These are phyloP conservation scores for Saccharomycopsis sp. DNA, from an alignment of 805 yeast species.

Conservation along the genomic window DNA sequence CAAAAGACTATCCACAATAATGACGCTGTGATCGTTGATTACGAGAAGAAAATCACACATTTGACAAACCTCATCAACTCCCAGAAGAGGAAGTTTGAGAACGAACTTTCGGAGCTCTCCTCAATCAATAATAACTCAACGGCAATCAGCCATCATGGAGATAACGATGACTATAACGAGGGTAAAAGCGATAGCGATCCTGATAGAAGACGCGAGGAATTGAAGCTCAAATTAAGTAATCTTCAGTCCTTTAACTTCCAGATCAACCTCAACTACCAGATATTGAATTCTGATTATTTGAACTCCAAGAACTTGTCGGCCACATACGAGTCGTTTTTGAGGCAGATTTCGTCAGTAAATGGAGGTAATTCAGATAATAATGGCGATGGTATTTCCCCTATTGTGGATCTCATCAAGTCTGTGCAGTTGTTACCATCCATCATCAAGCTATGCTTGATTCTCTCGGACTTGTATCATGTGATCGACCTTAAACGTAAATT, in stretches of 20 bases:
- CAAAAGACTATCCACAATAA: conserved; percentile 14
- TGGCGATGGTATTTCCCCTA: not conserved
- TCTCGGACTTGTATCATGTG: not conserved
- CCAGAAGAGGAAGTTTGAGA: not conserved
- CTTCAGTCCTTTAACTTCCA: not conserved
- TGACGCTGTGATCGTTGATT: not conserved
- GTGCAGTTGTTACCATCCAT: not conserved
- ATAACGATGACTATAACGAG: not conserved
- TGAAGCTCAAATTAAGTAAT: not conserved
- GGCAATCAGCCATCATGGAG: not conserved
- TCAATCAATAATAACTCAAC: not conserved
- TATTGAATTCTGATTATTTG: conserved; percentile 1
- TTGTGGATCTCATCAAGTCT: not conserved
- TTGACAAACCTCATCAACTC: not conserved
- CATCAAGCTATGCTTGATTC: not conserved
- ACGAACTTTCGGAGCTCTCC: not conserved
- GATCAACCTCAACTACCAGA: not conserved
- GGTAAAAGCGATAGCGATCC: not conserved
- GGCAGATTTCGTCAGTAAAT: not conserved
- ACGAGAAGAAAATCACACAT: conserved; percentile 2
- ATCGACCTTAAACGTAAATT: not conserved
- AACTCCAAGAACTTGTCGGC: not conserved
- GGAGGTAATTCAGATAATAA: not conserved
- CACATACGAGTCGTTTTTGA: not conserved
- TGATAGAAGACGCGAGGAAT: not conserved